Conservation (phyloP, 306 rosid species). For the Arachis hypogaea region DNA sequence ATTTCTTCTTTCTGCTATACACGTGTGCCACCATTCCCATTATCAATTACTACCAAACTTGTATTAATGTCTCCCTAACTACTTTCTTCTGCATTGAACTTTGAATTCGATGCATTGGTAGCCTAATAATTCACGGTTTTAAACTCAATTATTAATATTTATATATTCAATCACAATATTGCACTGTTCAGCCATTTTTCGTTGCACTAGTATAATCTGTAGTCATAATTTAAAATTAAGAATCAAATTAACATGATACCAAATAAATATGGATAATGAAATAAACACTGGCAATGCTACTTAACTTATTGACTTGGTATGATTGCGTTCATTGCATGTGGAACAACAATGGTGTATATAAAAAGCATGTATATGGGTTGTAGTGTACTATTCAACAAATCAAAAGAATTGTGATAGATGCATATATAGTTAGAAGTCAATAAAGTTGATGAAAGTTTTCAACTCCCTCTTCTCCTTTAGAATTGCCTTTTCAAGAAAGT, state of each 20-base stretch:
- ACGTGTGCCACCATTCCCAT: slow-evolving; percentile 1
- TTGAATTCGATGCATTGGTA: neutral
- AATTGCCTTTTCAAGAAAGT: slow-evolving; percentile 33
- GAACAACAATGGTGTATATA: no score
- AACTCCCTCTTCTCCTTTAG: slow-evolving; percentile 22
- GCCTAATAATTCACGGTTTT: neutral
- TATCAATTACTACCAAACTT: slow-evolving; percentile 14
- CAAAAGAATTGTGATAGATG: neutral
- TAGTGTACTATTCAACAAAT: slow-evolving; percentile 22
- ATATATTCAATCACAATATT: no score
- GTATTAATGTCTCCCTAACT: slow-evolving; percentile 5
- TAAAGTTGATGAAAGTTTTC: slow-evolving; percentile 45
- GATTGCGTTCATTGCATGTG: no score
- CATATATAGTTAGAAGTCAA: slow-evolving; percentile 37
- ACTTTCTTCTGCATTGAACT: slow-evolving; percentile 8
- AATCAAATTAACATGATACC: no score
- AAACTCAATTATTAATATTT: no score
- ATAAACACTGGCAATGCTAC: slow-evolving; percentile 2
- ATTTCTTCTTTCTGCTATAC: neutral
- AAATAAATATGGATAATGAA: neutral
- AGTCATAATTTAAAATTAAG: no score
- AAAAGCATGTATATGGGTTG: neutral
- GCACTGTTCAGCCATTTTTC: no score
- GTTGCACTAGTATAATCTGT: no score
- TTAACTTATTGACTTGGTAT: neutral